These are phyloP conservation scores for Fragaria ananassa DNA, from an alignment of 306 rosid genomes.

Conservation along the genomic window DNA sequence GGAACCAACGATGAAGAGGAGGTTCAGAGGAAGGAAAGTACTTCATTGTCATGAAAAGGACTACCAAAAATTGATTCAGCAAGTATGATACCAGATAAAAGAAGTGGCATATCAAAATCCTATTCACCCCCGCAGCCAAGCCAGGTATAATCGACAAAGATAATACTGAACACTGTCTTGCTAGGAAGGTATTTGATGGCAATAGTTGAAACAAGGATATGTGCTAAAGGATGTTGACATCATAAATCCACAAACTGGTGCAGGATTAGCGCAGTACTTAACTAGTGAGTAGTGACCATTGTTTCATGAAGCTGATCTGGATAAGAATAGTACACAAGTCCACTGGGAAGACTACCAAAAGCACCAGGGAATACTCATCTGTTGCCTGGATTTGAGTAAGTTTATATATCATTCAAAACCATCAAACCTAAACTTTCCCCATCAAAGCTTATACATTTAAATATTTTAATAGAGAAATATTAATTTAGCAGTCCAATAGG, in stretches of 20 bases:
- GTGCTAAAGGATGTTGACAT: not conserved
- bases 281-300: not conserved
- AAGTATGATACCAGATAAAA: not conserved
- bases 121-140: not conserved
- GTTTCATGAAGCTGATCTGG: conserved; percentile 12
- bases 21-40: not conserved
- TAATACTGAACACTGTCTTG: not conserved
- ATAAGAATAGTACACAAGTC: not conserved
- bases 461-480: not conserved
- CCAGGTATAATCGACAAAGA: not conserved
- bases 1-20: conserved; percentile 4
- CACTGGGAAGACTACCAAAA: not conserved
- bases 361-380: conserved; percentile 5
- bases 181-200: not conserved
- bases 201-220: not conserved
- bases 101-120: not conserved
- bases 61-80: conserved; percentile 1
- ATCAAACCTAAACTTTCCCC: not conserved
- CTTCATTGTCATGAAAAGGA: conserved; percentile 2
- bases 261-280: not conserved
- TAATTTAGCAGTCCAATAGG: not conserved
- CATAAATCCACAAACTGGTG: not conserved
- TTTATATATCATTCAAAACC: not conserved
- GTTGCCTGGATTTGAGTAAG: not conserved
- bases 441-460: not conserved